Base-by-base conservation (phyloP, 768 basidiomycete species). In the Nidularia sp. region DNA sequence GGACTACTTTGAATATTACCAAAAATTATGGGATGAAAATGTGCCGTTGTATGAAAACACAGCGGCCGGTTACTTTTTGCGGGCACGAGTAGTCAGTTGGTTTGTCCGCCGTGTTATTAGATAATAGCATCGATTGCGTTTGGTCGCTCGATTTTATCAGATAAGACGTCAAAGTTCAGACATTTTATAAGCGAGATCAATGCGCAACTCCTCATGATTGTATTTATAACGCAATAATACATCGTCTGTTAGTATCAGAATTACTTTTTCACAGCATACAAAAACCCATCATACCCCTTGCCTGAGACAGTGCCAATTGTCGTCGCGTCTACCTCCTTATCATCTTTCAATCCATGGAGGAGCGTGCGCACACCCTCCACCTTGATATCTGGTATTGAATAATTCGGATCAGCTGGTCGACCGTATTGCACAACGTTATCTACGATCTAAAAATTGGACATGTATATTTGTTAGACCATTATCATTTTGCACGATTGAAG, bases 341-440 rank as follows among this genome's bases (percentile, higher is more conserved):
- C 82, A 7, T 66, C 71, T 60, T 83, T 72, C 22, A 86, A 56
- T 31, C 64, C 63, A 25, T 65, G 57, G 52, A 85, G 60, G 8
- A 85, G 65, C 12, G 53, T 60, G 22, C 82, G 68, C 4, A 80
- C 74, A 10, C 81, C 83, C 49, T 80, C 75, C 7, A 73, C 58
- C n/a, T 60, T 65, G 2, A 49, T 34, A 46, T 76, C 69, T 4
- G 63, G 55, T 44, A 62, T 12, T 41, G 39, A 41, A 29, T 29
- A 61, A 6, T 65, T 60, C 0, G 67, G 70, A 57, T 80, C 73
- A 1, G 78, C 68, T 1, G 81, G 78, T 4, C 59, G 65, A 6
- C 77, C 82, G 29, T 70, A 59, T 4, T 79, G 74, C 5, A 82
- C 81, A 35, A 83, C 80, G 57, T 86, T 86, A 63, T 84, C 84